A percentile compares a stretch with the other conserved stretches of the same genome.
Evolutionary conservation across 352 stramenopile species (phyloP).

Genomic region (Phytopythium montanum): DNA sequence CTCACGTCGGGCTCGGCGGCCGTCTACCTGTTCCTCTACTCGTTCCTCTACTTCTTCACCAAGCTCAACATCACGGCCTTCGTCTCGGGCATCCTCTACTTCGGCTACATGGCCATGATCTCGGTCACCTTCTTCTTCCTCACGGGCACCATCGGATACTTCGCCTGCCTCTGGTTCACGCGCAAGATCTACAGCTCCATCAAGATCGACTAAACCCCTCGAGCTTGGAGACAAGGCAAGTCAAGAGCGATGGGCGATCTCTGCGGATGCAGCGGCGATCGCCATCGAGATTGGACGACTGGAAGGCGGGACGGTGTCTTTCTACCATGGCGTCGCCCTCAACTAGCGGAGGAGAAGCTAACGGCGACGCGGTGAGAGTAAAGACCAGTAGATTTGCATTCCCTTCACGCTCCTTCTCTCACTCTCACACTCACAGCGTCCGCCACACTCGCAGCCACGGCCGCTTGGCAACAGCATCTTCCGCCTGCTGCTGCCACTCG

Average conservation of each 20-base stretch:
- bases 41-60: constrained; percentile 97
- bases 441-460: constrained; percentile 80
- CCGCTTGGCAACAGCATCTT: constrained; percentile 30
- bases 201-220: constrained; percentile 87
- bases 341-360: not conserved
- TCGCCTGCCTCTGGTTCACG: constrained; percentile 98
- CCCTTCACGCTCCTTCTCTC: not conserved
- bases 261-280: not conserved
- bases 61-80: constrained; percentile 97
- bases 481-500: constrained; percentile 47
- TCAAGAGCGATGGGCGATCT: not conserved
- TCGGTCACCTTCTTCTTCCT: constrained; percentile 97
- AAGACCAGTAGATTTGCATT: constrained; percentile 8
- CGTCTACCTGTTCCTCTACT: constrained; percentile 99
- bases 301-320: not conserved
- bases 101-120: constrained; percentile 99
- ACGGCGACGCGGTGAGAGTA: not conserved
- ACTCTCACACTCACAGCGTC: constrained; percentile 33
- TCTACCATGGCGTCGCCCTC: not conserved
- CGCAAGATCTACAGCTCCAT: constrained; percentile 98
- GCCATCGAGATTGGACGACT: not conserved
- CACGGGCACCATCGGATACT: constrained; percentile 95
- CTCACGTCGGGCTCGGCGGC: constrained; percentile 94
- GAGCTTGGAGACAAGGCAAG: no score
- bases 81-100: constrained; percentile 96